These are phyloP conservation scores for Trametes maxima DNA, from an alignment of 768 basidiomycete genomes.

Conservation along the genomic window DNA sequence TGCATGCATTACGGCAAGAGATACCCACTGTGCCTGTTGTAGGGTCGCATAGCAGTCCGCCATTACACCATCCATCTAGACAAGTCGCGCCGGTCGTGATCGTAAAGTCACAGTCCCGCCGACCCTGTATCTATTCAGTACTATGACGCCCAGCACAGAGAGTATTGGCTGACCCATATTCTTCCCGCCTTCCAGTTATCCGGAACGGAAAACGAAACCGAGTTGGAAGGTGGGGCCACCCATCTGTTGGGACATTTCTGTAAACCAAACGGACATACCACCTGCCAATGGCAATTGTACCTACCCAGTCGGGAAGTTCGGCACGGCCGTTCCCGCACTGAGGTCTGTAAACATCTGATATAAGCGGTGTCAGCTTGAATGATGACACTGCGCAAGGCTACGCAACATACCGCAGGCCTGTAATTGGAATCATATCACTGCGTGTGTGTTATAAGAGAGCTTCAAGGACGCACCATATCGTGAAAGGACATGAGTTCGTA, in stretches of 20 bases:
- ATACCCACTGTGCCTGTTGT: slow-evolving; percentile 48
- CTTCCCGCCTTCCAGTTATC: slow-evolving; percentile 67
- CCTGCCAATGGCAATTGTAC: neutral
- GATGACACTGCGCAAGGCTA: neutral
- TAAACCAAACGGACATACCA: neutral
- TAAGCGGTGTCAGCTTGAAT: neutral
- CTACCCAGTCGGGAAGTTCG: slow-evolving; percentile 50
- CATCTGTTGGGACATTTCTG: slow-evolving; percentile 30
- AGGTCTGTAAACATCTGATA: slow-evolving; percentile 61
- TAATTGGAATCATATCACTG: neutral
- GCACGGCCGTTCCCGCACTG: slow-evolving; percentile 49
- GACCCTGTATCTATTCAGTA: slow-evolving; percentile 8
- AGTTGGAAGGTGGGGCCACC: slow-evolving; percentile 38
- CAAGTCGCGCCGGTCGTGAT: slow-evolving; percentile 53
- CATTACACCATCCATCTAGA: slow-evolving; percentile 67
- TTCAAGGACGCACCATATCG: slow-evolving; percentile 55
- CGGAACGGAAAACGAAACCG: slow-evolving; percentile 55
- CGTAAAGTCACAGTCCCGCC: slow-evolving; percentile 57
- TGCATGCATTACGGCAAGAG: neutral
- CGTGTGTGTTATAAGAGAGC: neutral
- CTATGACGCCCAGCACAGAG: neutral
- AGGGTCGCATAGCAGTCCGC: slow-evolving; percentile 60
- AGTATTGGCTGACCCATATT: slow-evolving; percentile 50
- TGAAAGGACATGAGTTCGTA: slow-evolving; percentile 66
- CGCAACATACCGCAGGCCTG: slow-evolving; percentile 47